Evolutionary conservation across 805 yeast genomes (phyloP), one percentile per base, ranked within the genome.

Genomic region (Ogataea philodendri): DNA sequence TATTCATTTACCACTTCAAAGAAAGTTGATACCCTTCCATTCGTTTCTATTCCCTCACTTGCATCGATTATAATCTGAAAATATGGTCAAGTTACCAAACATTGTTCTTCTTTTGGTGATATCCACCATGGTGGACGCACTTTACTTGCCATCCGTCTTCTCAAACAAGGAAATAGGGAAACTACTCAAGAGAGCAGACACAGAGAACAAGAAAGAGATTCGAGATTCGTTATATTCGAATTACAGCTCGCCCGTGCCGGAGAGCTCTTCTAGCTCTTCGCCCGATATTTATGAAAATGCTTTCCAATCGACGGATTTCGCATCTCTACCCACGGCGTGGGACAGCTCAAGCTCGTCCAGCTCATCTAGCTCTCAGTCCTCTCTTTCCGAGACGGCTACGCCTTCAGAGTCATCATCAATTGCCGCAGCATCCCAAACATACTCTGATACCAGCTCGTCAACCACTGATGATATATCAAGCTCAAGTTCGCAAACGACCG

Each of bases 181-280:
- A 14, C 30, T 43, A 2, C 23, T 34, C 26, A 46, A 44, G 16
- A 28, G 48, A 37, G 44, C 22, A 9, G 30, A 25, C 7, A 3
- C 6, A 9, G 32, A 28, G 3, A 9, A 9, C 3, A 17, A 26
- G 21, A n/a, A 14, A 14, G 16, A 18, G 7, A 18, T 13, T 20
- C 20, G 32, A 21, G 32, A 29, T 19, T 2, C n/a, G 9, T 15
- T 19, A 9, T 20, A 29, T 15, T 29, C 24, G 9, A 20, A 20
- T 16, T 11, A 16, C n/a, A 20, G 25, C 5, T 13, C 26, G 19
- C 9, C 42, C 4, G 15, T 10, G 18, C 7, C 27, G 5, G 37
- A 33, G 13, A 21, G 15, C 18, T 33, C 37, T 4, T 18, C 32
- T 25, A n/a, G n/a, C n/a, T n/a, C n/a, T n/a, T n/a, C n/a, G n/a